A percentile compares a stretch with the other conserved stretches of the same genome.
phyloP scores from a whole-genome alignment of 371 early-diverging fungal genomes.

The Mucor indicus region DNA sequence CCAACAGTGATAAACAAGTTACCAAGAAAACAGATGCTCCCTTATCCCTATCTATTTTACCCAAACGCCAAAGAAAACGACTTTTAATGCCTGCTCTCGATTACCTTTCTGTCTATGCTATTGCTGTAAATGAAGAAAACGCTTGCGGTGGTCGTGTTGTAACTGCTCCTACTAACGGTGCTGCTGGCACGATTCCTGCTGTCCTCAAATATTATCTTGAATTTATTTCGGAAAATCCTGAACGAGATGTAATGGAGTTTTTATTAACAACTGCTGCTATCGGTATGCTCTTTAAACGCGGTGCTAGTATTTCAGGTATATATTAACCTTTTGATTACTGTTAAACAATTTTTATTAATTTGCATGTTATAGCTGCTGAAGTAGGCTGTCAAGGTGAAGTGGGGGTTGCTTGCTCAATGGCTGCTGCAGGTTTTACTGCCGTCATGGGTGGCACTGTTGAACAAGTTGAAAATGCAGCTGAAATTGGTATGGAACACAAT shows the following conservation, averaged over 20 bases:
- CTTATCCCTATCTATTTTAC: slow-evolving; percentile 27
- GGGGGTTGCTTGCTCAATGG: slow-evolving; percentile 94
- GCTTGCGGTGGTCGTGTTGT: slow-evolving; percentile 93
- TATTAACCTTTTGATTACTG: neutral
- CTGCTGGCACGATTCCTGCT: slow-evolving; percentile 88
- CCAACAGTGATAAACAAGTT: neutral
- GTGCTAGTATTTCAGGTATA: slow-evolving; percentile 77
- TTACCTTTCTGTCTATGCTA: slow-evolving; percentile 90
- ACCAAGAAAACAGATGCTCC: slow-evolving; percentile 4
- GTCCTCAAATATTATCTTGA: slow-evolving; percentile 93
- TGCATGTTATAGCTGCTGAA: slow-evolving; percentile 88
- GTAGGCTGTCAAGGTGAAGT: slow-evolving; percentile 91
- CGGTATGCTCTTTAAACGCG: slow-evolving; percentile 94
- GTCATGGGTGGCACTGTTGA: slow-evolving; percentile 92
- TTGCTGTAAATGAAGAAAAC: slow-evolving; percentile 97
- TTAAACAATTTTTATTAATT: neutral
- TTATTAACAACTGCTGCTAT: slow-evolving; percentile 89
- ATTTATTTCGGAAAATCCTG: slow-evolving; percentile 85
- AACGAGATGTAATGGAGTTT: slow-evolving; percentile 88
- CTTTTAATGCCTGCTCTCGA: slow-evolving; percentile 71
- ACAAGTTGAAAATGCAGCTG: slow-evolving; percentile 93
- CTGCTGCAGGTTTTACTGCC: slow-evolving; percentile 91
- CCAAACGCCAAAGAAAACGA: slow-evolving; percentile 37
- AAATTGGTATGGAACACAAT: slow-evolving; percentile 96
- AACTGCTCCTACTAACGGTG: slow-evolving; percentile 93